phyloP scores from a whole-genome alignment of 176 grass and related monocot genomes.

The Ensete ventricosum region DNA sequence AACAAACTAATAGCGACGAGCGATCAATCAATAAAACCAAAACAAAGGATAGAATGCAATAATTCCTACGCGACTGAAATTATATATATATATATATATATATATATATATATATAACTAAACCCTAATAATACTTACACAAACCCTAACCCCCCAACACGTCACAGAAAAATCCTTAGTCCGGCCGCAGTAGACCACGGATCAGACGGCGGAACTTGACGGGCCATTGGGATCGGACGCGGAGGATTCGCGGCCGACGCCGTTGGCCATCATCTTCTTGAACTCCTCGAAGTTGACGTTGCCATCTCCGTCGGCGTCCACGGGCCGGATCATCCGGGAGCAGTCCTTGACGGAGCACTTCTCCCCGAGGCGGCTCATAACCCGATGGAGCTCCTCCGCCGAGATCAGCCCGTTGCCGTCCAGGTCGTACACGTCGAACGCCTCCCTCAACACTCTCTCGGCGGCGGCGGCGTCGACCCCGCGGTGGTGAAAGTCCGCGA shows the following conservation, averaged over 20 bases:
- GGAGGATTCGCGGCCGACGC: neutral
- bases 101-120: too few species aligned
- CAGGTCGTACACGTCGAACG: constrained; percentile 24
- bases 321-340: constrained; percentile 3
- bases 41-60: too few species aligned
- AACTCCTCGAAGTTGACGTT: constrained; percentile 19
- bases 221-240: too few species aligned
- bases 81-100: too few species aligned
- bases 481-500: constrained; percentile 39
- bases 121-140: too few species aligned
- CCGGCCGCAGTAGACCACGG: too few species aligned
- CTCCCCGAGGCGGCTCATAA: constrained; percentile 14
- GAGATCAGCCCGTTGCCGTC: constrained; percentile 20
- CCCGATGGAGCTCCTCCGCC: constrained; percentile 16
- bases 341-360: constrained; percentile 13
- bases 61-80: too few species aligned
- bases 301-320: constrained; percentile 13
- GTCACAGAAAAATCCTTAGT: too few species aligned
- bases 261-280: constrained; percentile 9
- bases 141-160: too few species aligned
- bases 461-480: neutral
- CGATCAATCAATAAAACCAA: too few species aligned
- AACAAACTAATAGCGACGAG: too few species aligned
- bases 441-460: constrained; percentile 4
- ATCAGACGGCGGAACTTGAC: too few species aligned